phyloP scores from a whole-genome alignment of 2,329 filamentous ascomycete genomes.

The Fusarium sp. region DNA sequence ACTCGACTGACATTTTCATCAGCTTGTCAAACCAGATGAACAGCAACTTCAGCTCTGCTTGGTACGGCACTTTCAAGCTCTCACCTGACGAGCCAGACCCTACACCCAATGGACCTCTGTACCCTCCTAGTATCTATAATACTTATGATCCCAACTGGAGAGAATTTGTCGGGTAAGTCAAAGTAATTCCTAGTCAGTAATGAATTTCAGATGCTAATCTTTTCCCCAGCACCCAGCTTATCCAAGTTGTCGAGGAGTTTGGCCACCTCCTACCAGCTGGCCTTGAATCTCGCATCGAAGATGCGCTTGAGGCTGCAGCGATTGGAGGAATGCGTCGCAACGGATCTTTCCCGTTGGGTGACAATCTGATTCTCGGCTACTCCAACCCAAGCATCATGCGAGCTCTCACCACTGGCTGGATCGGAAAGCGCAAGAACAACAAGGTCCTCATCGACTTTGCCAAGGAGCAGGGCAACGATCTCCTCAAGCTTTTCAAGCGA shows the following conservation, averaged over 20 bases:
- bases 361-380: slow-evolving; percentile 46
- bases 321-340: slow-evolving; percentile 19
- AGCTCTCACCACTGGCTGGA: slow-evolving; percentile 51
- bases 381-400: slow-evolving; percentile 55
- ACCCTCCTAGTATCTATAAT: slow-evolving; percentile 10
- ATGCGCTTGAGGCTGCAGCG: slow-evolving; percentile 3
- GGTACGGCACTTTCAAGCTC: slow-evolving; percentile 17
- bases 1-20: neutral
- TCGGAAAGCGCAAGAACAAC: slow-evolving; percentile 51
- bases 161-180: slow-evolving; percentile 7
- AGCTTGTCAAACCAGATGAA: slow-evolving; percentile 12
- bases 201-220: fast-evolving
- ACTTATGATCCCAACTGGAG: slow-evolving; percentile 14
- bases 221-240: neutral
- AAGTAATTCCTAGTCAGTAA: too few species aligned
- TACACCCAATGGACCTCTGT: neutral
- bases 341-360: neutral
- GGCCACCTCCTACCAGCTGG: neutral
- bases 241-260: slow-evolving; percentile 7
- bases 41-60: neutral
- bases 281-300: neutral
- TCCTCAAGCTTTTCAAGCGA: slow-evolving; percentile 44
- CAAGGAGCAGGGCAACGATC: slow-evolving; percentile 44
- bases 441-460: slow-evolving; percentile 50
- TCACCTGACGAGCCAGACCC: slow-evolving; percentile 14